These are phyloP conservation scores for Ceraceosorus bombacis DNA, from an alignment of 1,284 basidiomycete species.

Conservation along the genomic window DNA sequence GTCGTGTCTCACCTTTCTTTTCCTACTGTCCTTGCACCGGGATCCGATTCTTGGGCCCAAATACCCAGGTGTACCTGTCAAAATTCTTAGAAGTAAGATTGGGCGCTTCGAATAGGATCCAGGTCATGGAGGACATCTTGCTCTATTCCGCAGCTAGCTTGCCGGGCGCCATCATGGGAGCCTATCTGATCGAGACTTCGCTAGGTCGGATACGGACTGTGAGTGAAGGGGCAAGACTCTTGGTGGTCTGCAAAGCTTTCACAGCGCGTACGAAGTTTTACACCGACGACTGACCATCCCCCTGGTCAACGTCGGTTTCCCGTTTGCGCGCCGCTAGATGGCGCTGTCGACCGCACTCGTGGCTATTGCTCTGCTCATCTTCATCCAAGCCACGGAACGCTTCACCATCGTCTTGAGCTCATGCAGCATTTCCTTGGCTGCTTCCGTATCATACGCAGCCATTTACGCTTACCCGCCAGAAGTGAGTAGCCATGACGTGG, in stretches of 20 bases:
- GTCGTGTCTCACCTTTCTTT: conserved; percentile 50
- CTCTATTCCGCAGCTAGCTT: conserved; percentile 37
- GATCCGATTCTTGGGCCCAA: neutral
- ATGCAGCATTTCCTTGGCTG: conserved; percentile 24
- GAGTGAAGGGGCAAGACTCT: neutral
- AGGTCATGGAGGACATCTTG: conserved; percentile 27
- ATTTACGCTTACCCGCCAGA: conserved; percentile 45
- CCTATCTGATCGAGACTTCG: conserved; percentile 72
- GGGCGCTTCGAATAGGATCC: neutral
- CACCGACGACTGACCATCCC: too few relatives aligned
- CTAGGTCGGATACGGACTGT: conserved; percentile 58
- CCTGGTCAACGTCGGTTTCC: too few relatives aligned
- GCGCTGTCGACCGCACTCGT: conserved; percentile 28
- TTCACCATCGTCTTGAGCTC: conserved; percentile 16
- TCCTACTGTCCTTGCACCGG: neutral
- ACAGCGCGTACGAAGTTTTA: too few relatives aligned
- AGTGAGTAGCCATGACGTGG: conserved; percentile 1
- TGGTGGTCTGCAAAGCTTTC: neutral
- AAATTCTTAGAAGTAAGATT: neutral
- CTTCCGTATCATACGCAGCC: conserved; percentile 41
- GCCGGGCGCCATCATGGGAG: conserved; percentile 62
- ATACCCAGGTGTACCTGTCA: neutral
- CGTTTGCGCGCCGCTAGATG: conserved; percentile 54
- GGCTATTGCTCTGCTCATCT: conserved; percentile 25
- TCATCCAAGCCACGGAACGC: conserved; percentile 20